phyloP scores from a whole-genome alignment of 306 rosid species.

The Benincasa hispida region DNA sequence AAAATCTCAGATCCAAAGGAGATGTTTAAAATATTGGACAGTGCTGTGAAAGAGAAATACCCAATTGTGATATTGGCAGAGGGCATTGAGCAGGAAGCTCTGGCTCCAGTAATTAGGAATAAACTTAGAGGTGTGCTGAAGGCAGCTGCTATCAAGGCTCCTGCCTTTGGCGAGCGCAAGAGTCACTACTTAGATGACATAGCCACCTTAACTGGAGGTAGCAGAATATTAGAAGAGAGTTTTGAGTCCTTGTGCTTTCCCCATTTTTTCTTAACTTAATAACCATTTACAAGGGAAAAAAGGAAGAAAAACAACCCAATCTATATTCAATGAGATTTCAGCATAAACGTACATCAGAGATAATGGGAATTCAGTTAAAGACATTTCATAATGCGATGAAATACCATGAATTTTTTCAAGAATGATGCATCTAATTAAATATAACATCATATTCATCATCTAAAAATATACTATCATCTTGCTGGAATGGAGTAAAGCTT shows the following conservation, averaged over 20 bases:
- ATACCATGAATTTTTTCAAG: background rate
- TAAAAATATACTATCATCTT: background rate
- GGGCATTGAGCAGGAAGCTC: constrained; percentile 69
- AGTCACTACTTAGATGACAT: constrained; percentile 78
- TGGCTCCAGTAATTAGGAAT: constrained; percentile 82
- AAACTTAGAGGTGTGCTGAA: constrained; percentile 68
- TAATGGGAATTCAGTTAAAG: background rate
- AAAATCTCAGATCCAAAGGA: constrained; percentile 65
- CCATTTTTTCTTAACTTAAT: background rate
- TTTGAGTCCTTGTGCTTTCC: background rate
- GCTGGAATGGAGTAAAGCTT: background rate
- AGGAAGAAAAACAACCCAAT: background rate
- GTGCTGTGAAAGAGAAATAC: constrained; percentile 63
- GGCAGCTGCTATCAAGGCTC: constrained; percentile 89
- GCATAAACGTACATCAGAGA: background rate
- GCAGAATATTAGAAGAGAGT: constrained; percentile 13
- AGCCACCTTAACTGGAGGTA: constrained; percentile 97
- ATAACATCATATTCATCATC: background rate
- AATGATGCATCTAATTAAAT: background rate
- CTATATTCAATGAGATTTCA: background rate
- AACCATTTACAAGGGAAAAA: background rate
- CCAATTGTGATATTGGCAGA: constrained; percentile 81
- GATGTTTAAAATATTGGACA: constrained; percentile 64
- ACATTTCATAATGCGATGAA: background rate
- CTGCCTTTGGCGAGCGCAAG: constrained; percentile 88